Conservation (phyloP, 805 yeast genomes). For the Candida michaelii region DNA sequence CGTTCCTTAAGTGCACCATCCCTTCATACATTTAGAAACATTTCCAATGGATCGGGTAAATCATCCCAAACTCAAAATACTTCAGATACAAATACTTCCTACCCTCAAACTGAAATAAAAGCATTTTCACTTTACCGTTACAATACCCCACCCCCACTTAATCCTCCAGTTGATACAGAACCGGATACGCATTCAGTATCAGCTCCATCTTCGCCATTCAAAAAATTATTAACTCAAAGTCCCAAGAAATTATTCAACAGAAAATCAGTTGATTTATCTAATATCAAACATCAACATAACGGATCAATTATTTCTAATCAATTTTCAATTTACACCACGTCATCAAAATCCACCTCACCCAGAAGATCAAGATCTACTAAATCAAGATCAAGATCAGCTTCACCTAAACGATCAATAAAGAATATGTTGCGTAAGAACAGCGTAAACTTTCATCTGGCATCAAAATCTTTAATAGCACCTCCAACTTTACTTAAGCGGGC, state of each 20-base stretch:
- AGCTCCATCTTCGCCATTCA: constrained; percentile 30
- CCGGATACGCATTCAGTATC: background rate
- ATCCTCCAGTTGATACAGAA: background rate
- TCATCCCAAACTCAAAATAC: background rate
- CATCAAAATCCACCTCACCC: constrained; percentile 34
- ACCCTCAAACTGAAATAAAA: background rate
- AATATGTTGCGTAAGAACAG: constrained; percentile 7
- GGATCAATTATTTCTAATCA: constrained; percentile 28
- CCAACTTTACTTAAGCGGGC: constrained; percentile 19
- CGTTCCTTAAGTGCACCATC: constrained; percentile 42
- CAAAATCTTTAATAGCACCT: constrained; percentile 12
- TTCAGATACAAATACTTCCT: background rate
- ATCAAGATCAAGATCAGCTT: constrained; percentile 12
- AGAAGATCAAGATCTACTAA: constrained; percentile 29
- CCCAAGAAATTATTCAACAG: constrained; percentile 27
- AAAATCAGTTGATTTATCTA: constrained; percentile 15
- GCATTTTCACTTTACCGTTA: constrained; percentile 3
- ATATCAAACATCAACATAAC: constrained; percentile 24
- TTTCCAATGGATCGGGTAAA: constrained; percentile 10
- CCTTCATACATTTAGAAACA: constrained; percentile 36
- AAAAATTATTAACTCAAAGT: constrained; percentile 28
- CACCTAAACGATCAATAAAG: constrained; percentile 16
- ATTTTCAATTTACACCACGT: constrained; percentile 27
- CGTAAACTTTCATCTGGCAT: background rate
- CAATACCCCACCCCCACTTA: constrained; percentile 12